Base-by-base conservation (phyloP, 805 yeast genomes). In the Myxozyma mucilagina region DNA sequence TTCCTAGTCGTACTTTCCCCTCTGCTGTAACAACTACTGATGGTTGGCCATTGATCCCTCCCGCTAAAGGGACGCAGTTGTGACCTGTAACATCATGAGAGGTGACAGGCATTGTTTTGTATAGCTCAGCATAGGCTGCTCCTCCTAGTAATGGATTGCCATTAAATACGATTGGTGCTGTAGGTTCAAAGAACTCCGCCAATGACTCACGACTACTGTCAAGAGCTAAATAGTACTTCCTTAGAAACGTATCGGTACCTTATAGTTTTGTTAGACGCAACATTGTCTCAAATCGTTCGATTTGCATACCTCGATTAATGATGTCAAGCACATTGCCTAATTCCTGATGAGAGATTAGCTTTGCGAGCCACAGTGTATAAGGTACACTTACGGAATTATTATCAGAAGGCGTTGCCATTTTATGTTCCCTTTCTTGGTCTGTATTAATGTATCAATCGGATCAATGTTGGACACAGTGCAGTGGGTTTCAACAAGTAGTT, bases 231-330 rank as follows among this genome's bases (percentile, higher is more conserved):
- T 76, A 73, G 53, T 77, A 74, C 38, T 66, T 68, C 36, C 56
- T 42, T 36, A 67, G 50, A 59, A 74, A 74, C n/a, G 42, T 59
- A 20, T 57, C 57, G 79, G 92, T 89, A 89, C 65, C 65, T 58
- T 38, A 38, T 38, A 38, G 6, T n/a, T 6, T 5, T 41, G 45
- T 41, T n/a, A 41, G 45, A 14, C 16, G 18, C n/a, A 41, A n/a
- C n/a, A 4, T 41, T 10, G 10, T 4, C 2, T 10, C 2, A 13
- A 14, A 41, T 41, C 3, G 45, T 20, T 9, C 11, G 18, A 41
- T 16, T 41, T 31, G 7, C 13, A 8, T 60, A 58, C 65, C 65
- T 54, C 65, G 49, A 10, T 53, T 59, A 11, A 61, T 61, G 11
- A 61, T 11, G 8, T 57, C 61, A 9, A 61, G 35, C 44, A 48